Evolutionary conservation across 495 filamentous ascomycete species (phyloP), one percentile per base, ranked within the genome.

Genomic region (Neurospora sp.): DNA sequence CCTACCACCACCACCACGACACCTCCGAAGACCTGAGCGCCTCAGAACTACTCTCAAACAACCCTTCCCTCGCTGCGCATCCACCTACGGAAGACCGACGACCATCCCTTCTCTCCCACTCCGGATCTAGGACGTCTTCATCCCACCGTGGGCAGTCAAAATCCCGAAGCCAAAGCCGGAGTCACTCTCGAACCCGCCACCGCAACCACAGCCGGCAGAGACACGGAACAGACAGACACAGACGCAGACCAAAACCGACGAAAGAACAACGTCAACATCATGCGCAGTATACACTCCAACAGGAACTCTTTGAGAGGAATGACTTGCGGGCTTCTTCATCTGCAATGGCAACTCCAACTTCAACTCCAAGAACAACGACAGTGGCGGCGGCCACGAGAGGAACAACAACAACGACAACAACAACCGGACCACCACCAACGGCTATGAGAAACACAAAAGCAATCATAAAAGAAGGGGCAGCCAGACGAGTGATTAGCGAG

Each of bases 281-380:
- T 42, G 74, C 74, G 1, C 79, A 79, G 72, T 80, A 80, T 68
- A 70, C 72, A 5, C 74, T 72, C n/a, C 78, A 81, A 68, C 78
- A 80, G 61, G 39, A n/a, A 11, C 76, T 80, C 2, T 79, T 78
- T 18, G 74, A 79, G 68, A 69, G 38, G 2, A 69, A 73, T 39
- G 78, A 78, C 41, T 48, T 66, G 27, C 12, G 53, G 14, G 53
- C 27, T 35, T 66, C 53, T 35, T 35, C 48, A 8, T 61, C 48
- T 7, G 5, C 48, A 53, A 11, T 10, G 18, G 22, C 53, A 31
- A 35, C 53, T 1, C 2, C 53, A 35, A 35, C 53, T 35, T 14
- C 27, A 66, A 66, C 53, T 18, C 14, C 12, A 8, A 16, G 14
- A 22, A 6, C 22, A 1, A 31, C 22, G 12, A 7, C 27, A 6